Conservation (phyloP, 345 rosid species). For the Mangifera indica region DNA sequence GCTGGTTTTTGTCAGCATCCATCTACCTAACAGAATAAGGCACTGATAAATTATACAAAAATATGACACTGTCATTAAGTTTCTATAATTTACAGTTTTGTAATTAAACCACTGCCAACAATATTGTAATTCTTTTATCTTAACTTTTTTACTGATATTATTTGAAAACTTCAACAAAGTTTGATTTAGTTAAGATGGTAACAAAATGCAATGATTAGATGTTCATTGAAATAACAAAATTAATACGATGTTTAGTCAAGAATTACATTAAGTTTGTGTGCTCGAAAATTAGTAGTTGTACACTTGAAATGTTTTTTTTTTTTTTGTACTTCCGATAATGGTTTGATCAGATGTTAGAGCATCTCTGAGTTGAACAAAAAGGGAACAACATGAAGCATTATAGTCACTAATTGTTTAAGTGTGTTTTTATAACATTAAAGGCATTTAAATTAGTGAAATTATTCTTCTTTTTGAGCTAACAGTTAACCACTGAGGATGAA, state of each 20-base stretch:
- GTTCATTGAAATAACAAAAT: too few relatives aligned
- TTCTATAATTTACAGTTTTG: background rate
- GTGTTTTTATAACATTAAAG: background rate
- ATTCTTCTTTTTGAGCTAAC: background rate
- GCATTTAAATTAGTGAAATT: background rate
- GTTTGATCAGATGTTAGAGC: background rate
- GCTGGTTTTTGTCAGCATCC: background rate
- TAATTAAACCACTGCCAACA: too few relatives aligned
- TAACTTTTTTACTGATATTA: too few relatives aligned
- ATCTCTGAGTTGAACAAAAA: background rate
- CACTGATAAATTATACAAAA: background rate
- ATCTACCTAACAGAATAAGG: background rate
- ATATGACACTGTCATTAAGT: background rate
- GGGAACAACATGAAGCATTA: background rate
- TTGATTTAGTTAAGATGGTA: too few relatives aligned
- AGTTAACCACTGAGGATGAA: background rate
- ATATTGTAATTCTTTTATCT: too few relatives aligned
- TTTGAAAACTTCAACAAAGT: too few relatives aligned
- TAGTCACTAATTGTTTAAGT: background rate
- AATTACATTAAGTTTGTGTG: too few relatives aligned
- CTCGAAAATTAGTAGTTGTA: too few relatives aligned
- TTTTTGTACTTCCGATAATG: too few relatives aligned
- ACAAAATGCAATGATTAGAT: too few relatives aligned
- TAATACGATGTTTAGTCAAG: too few relatives aligned
- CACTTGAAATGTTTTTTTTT: too few relatives aligned